These are phyloP conservation scores for Aspergillus awamori DNA, from an alignment of 2,329 filamentous ascomycete species.

Conservation along the genomic window DNA sequence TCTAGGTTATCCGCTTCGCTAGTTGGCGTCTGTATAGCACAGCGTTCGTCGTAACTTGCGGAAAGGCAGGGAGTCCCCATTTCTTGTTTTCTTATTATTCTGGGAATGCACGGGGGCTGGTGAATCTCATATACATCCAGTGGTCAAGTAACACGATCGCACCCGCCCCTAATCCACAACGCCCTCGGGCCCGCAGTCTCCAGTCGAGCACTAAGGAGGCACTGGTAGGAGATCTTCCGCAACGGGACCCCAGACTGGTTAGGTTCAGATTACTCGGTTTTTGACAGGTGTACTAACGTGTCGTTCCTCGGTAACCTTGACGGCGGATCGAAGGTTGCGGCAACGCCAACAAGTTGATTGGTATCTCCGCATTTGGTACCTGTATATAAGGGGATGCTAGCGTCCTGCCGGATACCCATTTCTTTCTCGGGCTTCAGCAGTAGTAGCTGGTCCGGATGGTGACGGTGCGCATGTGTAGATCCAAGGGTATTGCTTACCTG, in stretches of 20 bases:
- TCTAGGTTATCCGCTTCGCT: not conserved
- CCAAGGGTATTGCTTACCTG: not conserved
- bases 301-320: not conserved
- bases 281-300: not conserved
- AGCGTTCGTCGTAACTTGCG: not conserved
- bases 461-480: not conserved
- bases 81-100: not conserved
- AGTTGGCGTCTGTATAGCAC: not conserved
- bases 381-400: not conserved
- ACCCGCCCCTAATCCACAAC: not conserved
- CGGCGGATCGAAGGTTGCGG: not conserved
- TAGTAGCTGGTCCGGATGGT: not conserved
- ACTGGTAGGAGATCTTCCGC: slow-evolving; percentile 5
- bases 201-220: not conserved
- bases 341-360: not conserved
- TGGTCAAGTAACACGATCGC: not conserved
- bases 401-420: not conserved
- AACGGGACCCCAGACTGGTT: not conserved
- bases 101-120: too few species aligned
- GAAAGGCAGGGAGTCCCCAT: not conserved
- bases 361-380: not conserved
- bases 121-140: not conserved
- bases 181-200: not conserved
- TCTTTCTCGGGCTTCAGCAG: not conserved
- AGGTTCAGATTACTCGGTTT: not conserved